Conservation (phyloP, 768 basidiomycete species). For the Calvatia gigantea region DNA sequence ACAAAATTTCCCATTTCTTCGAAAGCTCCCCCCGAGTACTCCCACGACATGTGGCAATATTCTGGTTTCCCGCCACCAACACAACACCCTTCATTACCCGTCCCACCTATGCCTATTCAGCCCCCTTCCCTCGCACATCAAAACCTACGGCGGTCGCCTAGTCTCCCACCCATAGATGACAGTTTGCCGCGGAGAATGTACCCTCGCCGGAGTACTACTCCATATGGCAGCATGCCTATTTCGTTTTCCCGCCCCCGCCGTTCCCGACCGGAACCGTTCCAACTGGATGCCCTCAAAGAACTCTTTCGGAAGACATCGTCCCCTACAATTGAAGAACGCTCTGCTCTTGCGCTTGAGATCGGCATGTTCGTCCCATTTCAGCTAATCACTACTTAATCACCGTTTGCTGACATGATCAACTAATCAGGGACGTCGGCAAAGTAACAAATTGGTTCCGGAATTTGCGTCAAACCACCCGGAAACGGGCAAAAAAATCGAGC, state of each 20-base stretch:
- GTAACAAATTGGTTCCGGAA: conserved; percentile 91
- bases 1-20: conserved; percentile 27
- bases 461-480: conserved; percentile 76
- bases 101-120: conserved; percentile 27
- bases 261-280: conserved; percentile 75
- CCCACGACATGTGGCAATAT: conserved; percentile 34
- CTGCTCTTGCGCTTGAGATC: conserved; percentile 67
- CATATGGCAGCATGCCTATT: conserved; percentile 38
- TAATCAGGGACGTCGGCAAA: conserved; percentile 69
- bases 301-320: conserved; percentile 65
- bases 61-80: conserved; percentile 48
- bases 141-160: conserved; percentile 31
- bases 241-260: conserved; percentile 57
- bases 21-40: conserved; percentile 29
- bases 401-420: conserved; percentile 16
- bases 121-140: conserved; percentile 24
- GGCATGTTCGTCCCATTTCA: conserved; percentile 55
- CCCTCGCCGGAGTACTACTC: conserved; percentile 37
- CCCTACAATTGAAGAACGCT: conserved; percentile 79
- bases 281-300: conserved; percentile 71
- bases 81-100: conserved; percentile 28
- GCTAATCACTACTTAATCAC: conserved; percentile 15
- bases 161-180: conserved; percentile 36
- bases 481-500: conserved; percentile 53
- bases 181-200: conserved; percentile 35